Conservation (phyloP, 768 basidiomycete genomes). For the Leccinum truebloodii region DNA sequence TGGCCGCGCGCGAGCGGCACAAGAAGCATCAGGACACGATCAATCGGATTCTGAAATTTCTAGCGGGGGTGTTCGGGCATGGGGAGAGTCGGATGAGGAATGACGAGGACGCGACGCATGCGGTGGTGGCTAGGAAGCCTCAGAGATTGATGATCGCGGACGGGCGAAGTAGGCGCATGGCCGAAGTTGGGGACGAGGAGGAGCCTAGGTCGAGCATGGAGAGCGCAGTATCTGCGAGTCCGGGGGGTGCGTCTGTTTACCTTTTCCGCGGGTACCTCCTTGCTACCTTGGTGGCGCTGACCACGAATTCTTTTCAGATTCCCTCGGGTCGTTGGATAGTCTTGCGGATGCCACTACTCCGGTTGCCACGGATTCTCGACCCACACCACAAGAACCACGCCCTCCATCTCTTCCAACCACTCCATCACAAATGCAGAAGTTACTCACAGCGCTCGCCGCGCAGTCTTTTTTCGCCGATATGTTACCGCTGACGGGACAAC, state of each 20-base stretch:
- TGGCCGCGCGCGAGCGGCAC: slow-evolving; percentile 74
- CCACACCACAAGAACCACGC: slow-evolving; percentile 17
- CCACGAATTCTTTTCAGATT: slow-evolving; percentile 27
- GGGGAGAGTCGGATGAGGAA: slow-evolving; percentile 39
- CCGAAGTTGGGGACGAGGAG: slow-evolving; percentile 43
- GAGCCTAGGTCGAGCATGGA: slow-evolving; percentile 34
- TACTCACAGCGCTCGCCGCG: slow-evolving; percentile 46
- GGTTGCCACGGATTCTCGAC: slow-evolving; percentile 10
- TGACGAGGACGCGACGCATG: slow-evolving; percentile 37
- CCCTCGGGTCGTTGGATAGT: slow-evolving; percentile 47
- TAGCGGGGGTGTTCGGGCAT: slow-evolving; percentile 88
- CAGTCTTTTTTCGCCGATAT: slow-evolving; percentile 27
- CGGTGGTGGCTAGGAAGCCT: slow-evolving; percentile 50
- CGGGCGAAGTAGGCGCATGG: slow-evolving; percentile 38
- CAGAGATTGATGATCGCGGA: slow-evolving; percentile 72
- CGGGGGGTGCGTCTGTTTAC: slow-evolving; percentile 12
- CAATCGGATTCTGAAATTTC: slow-evolving; percentile 90
- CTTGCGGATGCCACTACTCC: slow-evolving; percentile 20
- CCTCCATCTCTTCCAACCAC: slow-evolving; percentile 44
- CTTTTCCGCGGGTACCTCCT: background rate
- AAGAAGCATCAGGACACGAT: slow-evolving; percentile 96
- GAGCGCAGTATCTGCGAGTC: slow-evolving; percentile 22
- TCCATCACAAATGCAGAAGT: slow-evolving; percentile 57
- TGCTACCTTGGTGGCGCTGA: slow-evolving; percentile 1
- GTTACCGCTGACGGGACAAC: slow-evolving; percentile 19